A percentile compares a stretch with the other conserved stretches of the same genome.
These are phyloP conservation scores for Craspedostauros australis DNA, from an alignment of 108 stramenopile genomes.

Conservation along the genomic window DNA sequence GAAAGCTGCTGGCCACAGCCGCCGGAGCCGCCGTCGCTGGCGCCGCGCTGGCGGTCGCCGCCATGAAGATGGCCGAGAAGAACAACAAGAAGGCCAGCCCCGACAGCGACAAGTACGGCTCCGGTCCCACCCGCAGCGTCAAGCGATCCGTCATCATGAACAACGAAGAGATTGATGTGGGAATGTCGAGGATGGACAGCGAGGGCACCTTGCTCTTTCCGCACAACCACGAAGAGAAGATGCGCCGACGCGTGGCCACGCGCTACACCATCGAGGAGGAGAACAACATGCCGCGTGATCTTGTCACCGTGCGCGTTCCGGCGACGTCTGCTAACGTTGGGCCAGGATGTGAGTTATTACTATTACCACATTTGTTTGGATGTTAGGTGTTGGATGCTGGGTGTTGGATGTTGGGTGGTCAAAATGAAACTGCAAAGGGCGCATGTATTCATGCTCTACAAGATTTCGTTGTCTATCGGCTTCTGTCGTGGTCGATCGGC, in stretches of 20 bases:
- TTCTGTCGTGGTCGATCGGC: background rate
- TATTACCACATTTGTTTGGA: background rate
- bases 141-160: constrained; percentile 24
- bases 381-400: background rate
- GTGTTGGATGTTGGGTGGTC: background rate
- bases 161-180: constrained; percentile 1
- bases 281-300: constrained; percentile 62
- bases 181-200: constrained; percentile 10
- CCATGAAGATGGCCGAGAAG: constrained; percentile 31
- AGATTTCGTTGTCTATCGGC: background rate
- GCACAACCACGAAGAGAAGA: constrained; percentile 85
- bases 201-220: constrained; percentile 51
- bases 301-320: constrained; percentile 95
- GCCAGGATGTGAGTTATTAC: constrained; percentile 79
- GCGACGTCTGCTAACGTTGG: constrained; percentile 98
- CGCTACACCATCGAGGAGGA: constrained; percentile 83
- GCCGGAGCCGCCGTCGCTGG: constrained; percentile 51
- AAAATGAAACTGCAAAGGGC: constrained; percentile 2
- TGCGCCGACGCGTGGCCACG: constrained; percentile 76
- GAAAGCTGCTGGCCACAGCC: constrained; percentile 42
- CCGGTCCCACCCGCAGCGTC: too few relatives aligned
- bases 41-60: constrained; percentile 37
- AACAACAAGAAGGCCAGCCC: constrained; percentile 4
- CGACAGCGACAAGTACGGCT: background rate
- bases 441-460: background rate